phyloP scores from a whole-genome alignment of 768 basidiomycete genomes.

The Leccinum variicolor region DNA sequence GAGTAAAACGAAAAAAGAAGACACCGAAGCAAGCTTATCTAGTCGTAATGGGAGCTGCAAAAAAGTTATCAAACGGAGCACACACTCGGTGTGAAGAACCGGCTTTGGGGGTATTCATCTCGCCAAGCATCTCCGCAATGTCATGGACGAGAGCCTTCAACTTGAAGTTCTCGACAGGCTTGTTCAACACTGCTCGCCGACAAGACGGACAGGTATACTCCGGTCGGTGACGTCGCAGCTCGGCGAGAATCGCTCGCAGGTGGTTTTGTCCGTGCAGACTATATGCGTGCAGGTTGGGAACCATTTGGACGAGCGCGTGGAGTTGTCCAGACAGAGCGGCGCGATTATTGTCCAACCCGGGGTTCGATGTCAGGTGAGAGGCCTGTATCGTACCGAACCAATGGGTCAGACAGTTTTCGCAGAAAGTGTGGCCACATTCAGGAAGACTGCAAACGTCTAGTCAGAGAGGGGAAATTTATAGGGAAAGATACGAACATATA shows the following conservation, averaged over 20 bases:
- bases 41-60: conserved; percentile 21
- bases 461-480: conserved; percentile 3
- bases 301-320: conserved; percentile 16
- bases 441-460: conserved; percentile 41
- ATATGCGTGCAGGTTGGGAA: conserved; percentile 20
- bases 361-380: conserved; percentile 47
- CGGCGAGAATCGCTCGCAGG: conserved; percentile 16
- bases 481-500: conserved; percentile 47
- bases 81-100: background rate
- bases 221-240: conserved; percentile 36
- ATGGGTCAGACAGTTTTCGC: conserved; percentile 39
- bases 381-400: conserved; percentile 49
- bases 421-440: conserved; percentile 71
- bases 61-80: conserved; percentile 48
- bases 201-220: conserved; percentile 70
- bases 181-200: conserved; percentile 43
- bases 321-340: conserved; percentile 17
- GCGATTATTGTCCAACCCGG: conserved; percentile 39
- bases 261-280: conserved; percentile 14
- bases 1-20: background rate
- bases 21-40: background rate
- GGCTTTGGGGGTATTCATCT: conserved; percentile 36
- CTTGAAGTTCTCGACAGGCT: conserved; percentile 58
- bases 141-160: conserved; percentile 55
- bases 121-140: conserved; percentile 48